Evolutionary conservation across 148 eudicot genomes (phyloP).

Genomic region (Fagopyrum tataricum): DNA sequence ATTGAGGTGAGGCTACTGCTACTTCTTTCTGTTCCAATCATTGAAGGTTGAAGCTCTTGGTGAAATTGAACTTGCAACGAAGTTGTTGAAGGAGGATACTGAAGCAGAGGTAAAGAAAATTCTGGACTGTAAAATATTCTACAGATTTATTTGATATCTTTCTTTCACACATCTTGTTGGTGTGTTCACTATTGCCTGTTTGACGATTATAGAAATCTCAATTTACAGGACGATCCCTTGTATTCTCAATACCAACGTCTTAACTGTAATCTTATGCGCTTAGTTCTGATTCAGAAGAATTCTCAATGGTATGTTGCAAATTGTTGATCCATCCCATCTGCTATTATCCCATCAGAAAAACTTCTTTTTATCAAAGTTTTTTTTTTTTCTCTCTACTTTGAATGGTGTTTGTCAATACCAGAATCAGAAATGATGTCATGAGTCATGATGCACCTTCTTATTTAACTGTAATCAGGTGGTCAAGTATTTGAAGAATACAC

Average conservation of each 20-base stretch:
- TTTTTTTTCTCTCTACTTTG: not conserved
- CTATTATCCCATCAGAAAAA: not conserved
- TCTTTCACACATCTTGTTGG: constrained; percentile 4
- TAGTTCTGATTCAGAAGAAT: constrained; percentile 69
- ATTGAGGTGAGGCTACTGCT: constrained; percentile 5
- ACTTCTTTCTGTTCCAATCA: constrained; percentile 10
- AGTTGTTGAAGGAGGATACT: constrained; percentile 58
- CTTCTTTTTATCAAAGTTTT: not conserved
- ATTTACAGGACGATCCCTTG: constrained; percentile 72
- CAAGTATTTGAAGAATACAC: constrained; percentile 77
- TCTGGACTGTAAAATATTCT: constrained; percentile 5
- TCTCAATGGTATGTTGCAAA: constrained; percentile 48
- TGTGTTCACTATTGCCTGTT: not conserved
- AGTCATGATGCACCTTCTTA: not conserved
- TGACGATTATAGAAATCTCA: not conserved
- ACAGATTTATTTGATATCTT: not conserved
- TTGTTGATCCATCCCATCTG: not conserved
- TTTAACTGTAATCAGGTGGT: constrained; percentile 39
- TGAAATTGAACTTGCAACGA: constrained; percentile 90
- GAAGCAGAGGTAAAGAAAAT: constrained; percentile 38
- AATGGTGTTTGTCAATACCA: not conserved
- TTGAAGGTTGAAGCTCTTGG: constrained; percentile 92
- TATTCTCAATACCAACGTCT: constrained; percentile 75
- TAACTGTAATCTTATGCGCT: constrained; percentile 53
- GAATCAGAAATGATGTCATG: not conserved